phyloP scores from a whole-genome alignment of 305 asterid species.

The Fraxinus paxiana region DNA sequence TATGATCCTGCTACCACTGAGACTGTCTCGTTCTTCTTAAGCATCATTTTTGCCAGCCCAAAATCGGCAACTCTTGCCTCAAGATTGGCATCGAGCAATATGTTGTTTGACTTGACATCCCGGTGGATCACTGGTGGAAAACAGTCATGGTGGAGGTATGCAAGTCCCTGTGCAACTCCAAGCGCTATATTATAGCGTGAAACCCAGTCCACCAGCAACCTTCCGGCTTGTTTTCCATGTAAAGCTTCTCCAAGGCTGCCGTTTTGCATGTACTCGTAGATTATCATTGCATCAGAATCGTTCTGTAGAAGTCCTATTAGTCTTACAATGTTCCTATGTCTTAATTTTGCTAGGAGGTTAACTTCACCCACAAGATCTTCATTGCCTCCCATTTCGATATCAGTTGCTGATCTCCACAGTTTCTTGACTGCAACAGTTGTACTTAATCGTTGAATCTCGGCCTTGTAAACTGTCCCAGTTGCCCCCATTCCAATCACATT shows the following conservation, averaged over 20 bases:
- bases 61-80: constrained; percentile 85
- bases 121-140: constrained; percentile 78
- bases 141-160: constrained; percentile 83
- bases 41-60: constrained; percentile 74
- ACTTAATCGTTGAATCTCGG: constrained; percentile 52
- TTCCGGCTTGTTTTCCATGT: constrained; percentile 53
- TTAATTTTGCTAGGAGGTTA: constrained; percentile 57
- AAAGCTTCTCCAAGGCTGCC: constrained; percentile 85
- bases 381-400: constrained; percentile 57
- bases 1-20: constrained; percentile 92
- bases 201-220: constrained; percentile 77
- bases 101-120: constrained; percentile 78
- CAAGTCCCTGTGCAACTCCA: constrained; percentile 84
- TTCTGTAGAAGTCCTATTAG: constrained; percentile 77
- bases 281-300: constrained; percentile 63
- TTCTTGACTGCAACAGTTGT: constrained; percentile 74
- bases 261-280: constrained; percentile 72
- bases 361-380: constrained; percentile 77
- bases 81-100: constrained; percentile 68
- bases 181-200: constrained; percentile 71
- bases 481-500: constrained; percentile 87
- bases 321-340: constrained; percentile 80
- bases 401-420: constrained; percentile 59
- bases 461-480: constrained; percentile 72
- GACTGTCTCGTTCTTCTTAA: constrained; percentile 65